phyloP scores from a whole-genome alignment of 192 early-diverging fungal species.

The Coemansia javaensis region DNA sequence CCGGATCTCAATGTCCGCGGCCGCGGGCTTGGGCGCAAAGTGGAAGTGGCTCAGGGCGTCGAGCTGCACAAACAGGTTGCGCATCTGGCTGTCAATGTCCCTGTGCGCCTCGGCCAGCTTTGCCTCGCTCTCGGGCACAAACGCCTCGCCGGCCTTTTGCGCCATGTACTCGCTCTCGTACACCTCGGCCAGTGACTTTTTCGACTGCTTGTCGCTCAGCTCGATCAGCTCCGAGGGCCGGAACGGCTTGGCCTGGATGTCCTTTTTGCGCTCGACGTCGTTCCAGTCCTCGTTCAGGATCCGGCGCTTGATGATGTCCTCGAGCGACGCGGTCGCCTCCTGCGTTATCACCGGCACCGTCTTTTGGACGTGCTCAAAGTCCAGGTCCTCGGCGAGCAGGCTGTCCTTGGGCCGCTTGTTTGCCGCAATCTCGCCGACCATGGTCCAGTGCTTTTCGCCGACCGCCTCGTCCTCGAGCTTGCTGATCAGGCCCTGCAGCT shows the following conservation, averaged over 20 bases:
- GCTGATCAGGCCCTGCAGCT: slow-evolving; percentile 66
- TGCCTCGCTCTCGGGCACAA: slow-evolving; percentile 54
- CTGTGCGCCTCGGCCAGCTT: slow-evolving; percentile 81
- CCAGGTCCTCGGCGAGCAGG: slow-evolving; percentile 88
- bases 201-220: slow-evolving; percentile 78
- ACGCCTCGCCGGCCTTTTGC: slow-evolving; percentile 47
- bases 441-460: slow-evolving; percentile 80
- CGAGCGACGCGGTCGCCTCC: slow-evolving; percentile 78
- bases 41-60: slow-evolving; percentile 95
- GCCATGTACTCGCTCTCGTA: slow-evolving; percentile 89
- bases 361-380: slow-evolving; percentile 85
- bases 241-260: slow-evolving; percentile 66
- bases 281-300: slow-evolving; percentile 87
- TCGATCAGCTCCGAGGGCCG: slow-evolving; percentile 71
- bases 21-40: slow-evolving; percentile 76
- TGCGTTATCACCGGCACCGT: slow-evolving; percentile 93
- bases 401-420: slow-evolving; percentile 86
- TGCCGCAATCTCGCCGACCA: slow-evolving; percentile 79
- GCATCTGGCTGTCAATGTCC: slow-evolving; percentile 74
- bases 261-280: slow-evolving; percentile 88
- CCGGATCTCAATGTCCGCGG: slow-evolving; percentile 73
- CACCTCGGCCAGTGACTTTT: slow-evolving; percentile 83
- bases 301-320: slow-evolving; percentile 90
- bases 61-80: slow-evolving; percentile 73
- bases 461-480: slow-evolving; percentile 85